Percentiles rank a stretch among this genome's conserved stretches.
Evolutionary conservation across 208 protist species (phyloP).

Genomic region (Zelonia costaricensis): DNA sequence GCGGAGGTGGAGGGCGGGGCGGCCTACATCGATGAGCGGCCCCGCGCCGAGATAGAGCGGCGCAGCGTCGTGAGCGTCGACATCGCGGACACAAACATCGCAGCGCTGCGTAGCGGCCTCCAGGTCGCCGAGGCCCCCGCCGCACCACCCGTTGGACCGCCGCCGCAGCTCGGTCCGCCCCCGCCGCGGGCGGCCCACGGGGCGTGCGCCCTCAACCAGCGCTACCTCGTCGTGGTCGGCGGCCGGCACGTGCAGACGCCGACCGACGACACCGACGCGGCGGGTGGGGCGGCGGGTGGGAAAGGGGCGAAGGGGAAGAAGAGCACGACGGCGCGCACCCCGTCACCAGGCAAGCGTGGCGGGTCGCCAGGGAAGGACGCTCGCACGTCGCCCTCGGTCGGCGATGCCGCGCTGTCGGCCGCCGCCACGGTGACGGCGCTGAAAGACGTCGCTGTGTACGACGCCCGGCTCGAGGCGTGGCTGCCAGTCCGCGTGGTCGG

Average conservation of each 20-base stretch:
- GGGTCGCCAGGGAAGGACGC: constrained; percentile 5
- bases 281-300: not conserved
- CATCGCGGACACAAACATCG: not conserved
- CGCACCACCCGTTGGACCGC: not conserved
- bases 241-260: constrained; percentile 46
- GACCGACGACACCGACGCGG: constrained; percentile 4
- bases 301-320: constrained; percentile 29
- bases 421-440: constrained; percentile 19
- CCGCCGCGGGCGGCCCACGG: constrained; percentile 58
- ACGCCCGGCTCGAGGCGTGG: constrained; percentile 40
- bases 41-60: not conserved
- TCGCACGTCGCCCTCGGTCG: not conserved
- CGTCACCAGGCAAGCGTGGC: constrained; percentile 14
- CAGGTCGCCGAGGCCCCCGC: not conserved
- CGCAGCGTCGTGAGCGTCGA: not conserved
- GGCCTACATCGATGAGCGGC: not conserved
- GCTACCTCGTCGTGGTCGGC: constrained; percentile 68
- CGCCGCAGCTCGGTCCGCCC: constrained; percentile 12
- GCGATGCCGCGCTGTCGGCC: constrained; percentile 8
- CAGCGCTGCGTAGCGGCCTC: not conserved
- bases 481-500: constrained; percentile 54
- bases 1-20: constrained; percentile 22
- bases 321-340: not conserved
- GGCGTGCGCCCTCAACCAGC: constrained; percentile 52
- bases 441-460: constrained; percentile 49